Evolutionary conservation across 352 stramenopile genomes (phyloP), one percentile per base, ranked within the genome.

Genomic region (Poterioochromonas sp.): DNA sequence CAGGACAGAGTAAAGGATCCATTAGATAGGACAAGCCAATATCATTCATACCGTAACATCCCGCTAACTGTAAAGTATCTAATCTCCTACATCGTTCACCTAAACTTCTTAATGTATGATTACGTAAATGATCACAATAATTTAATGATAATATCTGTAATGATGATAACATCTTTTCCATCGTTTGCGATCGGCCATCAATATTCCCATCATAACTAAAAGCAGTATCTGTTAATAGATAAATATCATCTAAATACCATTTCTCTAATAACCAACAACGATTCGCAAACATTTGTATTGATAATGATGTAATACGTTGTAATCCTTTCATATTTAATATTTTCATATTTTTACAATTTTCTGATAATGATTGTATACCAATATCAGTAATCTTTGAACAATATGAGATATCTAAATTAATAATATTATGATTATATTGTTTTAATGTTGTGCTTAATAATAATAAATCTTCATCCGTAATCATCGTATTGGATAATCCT

Each of bases 201-300:
- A 84, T 82, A 81, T 88, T 85, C 63, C 90, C 84, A 71, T 95
- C 89, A 77, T 93, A 94, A 26, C 88, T 63, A 70, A 96, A 95
- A 11, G 89, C 79, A 76, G 83, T 87, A 79, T 92, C 86, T 0
- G 86, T 90, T 20, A 90, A 68, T 0, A 83, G 71, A 34, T 82
- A 83, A 35, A 95, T 77, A 20, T 95, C 91, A 70, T 94, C 87
- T n/a, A 95, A 74, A 41, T 91, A 87, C 18, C 95, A 78, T 1
- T 78, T 60, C 51, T 92, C 83, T 0, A 96, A 79, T 22, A 93
- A 84, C 41, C 93, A 82, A 29, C 87, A 93, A 78, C 93, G 90
- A 78, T 94, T 89, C 0, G 87, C 94, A 29, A 95, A 80, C 0
- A 82, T 76, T 5, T 88, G 80, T 0, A 91, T 76, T 12, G 88